phyloP scores from a whole-genome alignment of 2,329 filamentous ascomycete species.

The Celoporthe dispersa region DNA sequence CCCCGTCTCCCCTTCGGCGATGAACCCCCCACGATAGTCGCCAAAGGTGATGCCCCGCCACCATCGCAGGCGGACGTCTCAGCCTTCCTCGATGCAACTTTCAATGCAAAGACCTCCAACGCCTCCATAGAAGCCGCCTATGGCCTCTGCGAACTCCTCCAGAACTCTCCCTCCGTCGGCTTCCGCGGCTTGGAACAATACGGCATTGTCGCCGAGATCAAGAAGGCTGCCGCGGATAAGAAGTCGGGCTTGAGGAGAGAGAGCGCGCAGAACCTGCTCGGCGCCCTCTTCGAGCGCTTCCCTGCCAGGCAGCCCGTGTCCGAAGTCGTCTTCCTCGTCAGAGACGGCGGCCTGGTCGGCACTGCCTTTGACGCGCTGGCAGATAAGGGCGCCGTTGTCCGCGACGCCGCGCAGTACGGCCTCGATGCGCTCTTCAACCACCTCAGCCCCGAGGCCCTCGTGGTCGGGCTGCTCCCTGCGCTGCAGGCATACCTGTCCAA shows the following conservation, averaged over 20 bases:
- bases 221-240: conserved; percentile 86
- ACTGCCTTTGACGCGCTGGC: conserved; percentile 82
- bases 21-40: conserved; percentile 33
- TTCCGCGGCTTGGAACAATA: conserved; percentile 57
- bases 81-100: conserved; percentile 68
- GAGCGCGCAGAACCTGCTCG: conserved; percentile 92
- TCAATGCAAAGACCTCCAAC: conserved; percentile 70
- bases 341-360: conserved; percentile 74
- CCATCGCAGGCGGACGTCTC: conserved; percentile 70
- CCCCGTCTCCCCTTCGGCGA: conserved; percentile 31
- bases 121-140: conserved; percentile 69
- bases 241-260: conserved; percentile 86
- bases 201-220: conserved; percentile 59
- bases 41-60: conserved; percentile 45
- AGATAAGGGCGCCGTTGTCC: conserved; percentile 87
- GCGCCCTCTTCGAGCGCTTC: conserved; percentile 90
- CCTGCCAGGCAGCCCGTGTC: conserved; percentile 75
- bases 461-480: conserved; percentile 79
- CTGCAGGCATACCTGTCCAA: conserved; percentile 78
- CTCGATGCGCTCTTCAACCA: conserved; percentile 85
- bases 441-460: conserved; percentile 80
- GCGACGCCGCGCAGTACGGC: conserved; percentile 91
- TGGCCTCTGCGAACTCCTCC: conserved; percentile 62
- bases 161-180: conserved; percentile 54
- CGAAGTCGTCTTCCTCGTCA: conserved; percentile 81